Conservation (phyloP, 495 filamentous ascomycete genomes). For the Aspergillus leporis region DNA sequence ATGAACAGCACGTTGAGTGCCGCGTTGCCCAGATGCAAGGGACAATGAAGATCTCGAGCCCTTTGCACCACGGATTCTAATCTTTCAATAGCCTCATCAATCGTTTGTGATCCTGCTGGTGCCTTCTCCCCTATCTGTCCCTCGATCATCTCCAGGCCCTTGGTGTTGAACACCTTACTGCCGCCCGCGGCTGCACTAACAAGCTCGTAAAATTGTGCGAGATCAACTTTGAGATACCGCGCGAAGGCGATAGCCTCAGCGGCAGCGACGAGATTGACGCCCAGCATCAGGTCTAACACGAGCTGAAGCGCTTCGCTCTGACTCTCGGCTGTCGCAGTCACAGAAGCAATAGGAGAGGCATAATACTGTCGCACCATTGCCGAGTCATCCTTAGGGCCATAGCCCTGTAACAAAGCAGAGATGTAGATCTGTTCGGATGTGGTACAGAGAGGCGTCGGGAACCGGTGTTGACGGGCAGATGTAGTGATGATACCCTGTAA, state of each 20-base stretch:
- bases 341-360: constrained; percentile 40
- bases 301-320: constrained; percentile 45
- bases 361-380: constrained; percentile 65
- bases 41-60: constrained; percentile 53
- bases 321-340: constrained; percentile 27
- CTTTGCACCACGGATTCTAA: constrained; percentile 62
- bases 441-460: constrained; percentile 70
- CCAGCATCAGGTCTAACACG: constrained; percentile 59
- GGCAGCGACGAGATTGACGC: constrained; percentile 64
- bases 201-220: constrained; percentile 64
- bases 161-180: constrained; percentile 59
- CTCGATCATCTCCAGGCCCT: constrained; percentile 55
- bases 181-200: constrained; percentile 71
- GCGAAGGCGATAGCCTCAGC: constrained; percentile 70
- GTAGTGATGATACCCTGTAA: constrained; percentile 69
- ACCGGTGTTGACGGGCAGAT: constrained; percentile 58
- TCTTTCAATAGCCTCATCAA: constrained; percentile 55
- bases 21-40: constrained; percentile 43
- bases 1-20: constrained; percentile 40
- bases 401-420: constrained; percentile 58
- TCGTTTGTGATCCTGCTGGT: constrained; percentile 36
- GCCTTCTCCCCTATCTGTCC: constrained; percentile 30
- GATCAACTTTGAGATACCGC: constrained; percentile 58
- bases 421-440: constrained; percentile 72
- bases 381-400: constrained; percentile 67